Conservation (phyloP, 352 stramenopile genomes). For the Globisporangium sylvaticum region DNA sequence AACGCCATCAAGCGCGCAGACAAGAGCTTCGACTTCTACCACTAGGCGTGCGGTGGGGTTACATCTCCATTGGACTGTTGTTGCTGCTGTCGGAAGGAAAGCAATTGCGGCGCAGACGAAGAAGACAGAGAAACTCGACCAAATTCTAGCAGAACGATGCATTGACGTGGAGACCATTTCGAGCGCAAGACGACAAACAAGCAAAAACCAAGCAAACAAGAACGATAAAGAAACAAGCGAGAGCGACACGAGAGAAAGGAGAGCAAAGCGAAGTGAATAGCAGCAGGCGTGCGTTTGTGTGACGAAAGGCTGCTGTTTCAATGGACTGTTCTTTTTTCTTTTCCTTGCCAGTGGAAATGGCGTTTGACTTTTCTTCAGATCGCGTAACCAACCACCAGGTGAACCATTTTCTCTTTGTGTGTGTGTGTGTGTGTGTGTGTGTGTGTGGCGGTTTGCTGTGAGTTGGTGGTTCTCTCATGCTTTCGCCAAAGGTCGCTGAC, state of each 20-base stretch:
- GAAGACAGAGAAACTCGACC: not conserved
- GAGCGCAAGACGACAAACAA: not conserved
- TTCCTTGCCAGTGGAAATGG: not conserved
- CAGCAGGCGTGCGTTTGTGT: not conserved
- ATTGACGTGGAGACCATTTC: not conserved
- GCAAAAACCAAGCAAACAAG: not conserved
- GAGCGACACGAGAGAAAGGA: not conserved
- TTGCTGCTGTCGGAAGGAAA: not conserved
- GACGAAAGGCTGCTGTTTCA: not conserved
- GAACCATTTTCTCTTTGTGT: not conserved
- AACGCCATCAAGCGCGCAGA: conserved; percentile 99
- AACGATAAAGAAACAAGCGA: not conserved
- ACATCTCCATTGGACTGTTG: too few species aligned
- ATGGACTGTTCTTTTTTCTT: not conserved
- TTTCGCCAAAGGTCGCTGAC: conserved; percentile 8
- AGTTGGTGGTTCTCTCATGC: not conserved
- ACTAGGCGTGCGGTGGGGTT: too few species aligned
- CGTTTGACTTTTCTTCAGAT: not conserved
- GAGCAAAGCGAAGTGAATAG: not conserved
- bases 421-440: not conserved
- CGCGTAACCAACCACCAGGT: conserved; percentile 5
- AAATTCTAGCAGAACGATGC: not conserved
- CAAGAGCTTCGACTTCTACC: conserved; percentile 99
- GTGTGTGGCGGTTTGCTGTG: not conserved
- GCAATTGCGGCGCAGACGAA: not conserved